Evolutionary conservation across 164 flowering plant genomes (phyloP), one percentile per base, ranked within the genome.

Genomic region (Magnolia sinica): DNA sequence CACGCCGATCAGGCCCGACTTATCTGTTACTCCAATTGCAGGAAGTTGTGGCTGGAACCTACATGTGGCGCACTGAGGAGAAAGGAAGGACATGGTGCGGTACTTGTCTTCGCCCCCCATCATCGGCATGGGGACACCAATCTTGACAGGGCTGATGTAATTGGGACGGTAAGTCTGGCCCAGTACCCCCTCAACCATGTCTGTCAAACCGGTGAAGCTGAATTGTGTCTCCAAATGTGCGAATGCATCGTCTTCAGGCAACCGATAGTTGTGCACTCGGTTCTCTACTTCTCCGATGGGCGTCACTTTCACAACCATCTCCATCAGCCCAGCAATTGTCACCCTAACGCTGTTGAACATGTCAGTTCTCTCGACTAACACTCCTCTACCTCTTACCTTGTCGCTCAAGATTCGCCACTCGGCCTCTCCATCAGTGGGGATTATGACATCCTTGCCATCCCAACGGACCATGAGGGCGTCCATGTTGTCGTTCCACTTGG

Each of bases 91-190:
- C 2, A 88, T 84, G 9, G 93, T 88, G 8, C 75, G 74, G 76
- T 91, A 89, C 82, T 82, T 88, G 83, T 90, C 93, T 74, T 92
- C 97, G 0, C 93, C 97, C 2, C 93, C 92, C 92, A 89, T 84
- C 86, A 90, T 81, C 0, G 97, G 95, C 95, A 89, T 90, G 6
- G 90, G 84, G 8, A 91, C 90, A 6, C 91, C 95, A 16, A 70
- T 73, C 87, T 90, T 91, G 29, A 85, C 95, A 0, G 90, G 89
- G 68, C 88, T 86, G 37, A 87, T 88, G 59, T 88, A 92, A 19
- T 75, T 82, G 8, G 90, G 94, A 82, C 82, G 69, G 76, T 91
- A 91, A n/a, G 92, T 92, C 79, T 87, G 82, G 1, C 97, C 97
- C 76, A 91, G 69, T 37, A 92, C 83, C 49, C 97, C 93, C 52